Conservation (phyloP, 208 protist genomes). For the Trypanosoma melophagium region DNA sequence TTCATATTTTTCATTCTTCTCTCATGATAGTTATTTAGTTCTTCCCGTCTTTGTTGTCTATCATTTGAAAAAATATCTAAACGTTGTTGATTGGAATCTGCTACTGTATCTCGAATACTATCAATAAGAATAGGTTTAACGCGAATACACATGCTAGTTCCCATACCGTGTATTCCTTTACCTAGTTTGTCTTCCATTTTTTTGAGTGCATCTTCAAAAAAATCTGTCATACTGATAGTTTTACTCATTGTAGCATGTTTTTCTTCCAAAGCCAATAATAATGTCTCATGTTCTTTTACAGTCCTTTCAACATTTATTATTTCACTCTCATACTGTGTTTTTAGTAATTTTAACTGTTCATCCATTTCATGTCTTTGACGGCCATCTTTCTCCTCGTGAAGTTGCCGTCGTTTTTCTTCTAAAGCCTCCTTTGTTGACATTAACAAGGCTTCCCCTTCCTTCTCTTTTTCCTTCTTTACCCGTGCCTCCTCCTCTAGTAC, state of each 20-base stretch:
- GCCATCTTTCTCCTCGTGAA: constrained; percentile 7
- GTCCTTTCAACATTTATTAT: constrained; percentile 9
- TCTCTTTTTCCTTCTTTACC: constrained; percentile 18
- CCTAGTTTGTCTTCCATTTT: constrained; percentile 32
- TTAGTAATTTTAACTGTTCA: not conserved
- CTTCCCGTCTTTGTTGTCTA: constrained; percentile 16
- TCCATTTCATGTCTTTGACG: not conserved
- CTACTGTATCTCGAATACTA: constrained; percentile 38
- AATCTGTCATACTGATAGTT: constrained; percentile 5
- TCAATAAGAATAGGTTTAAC: constrained; percentile 42
- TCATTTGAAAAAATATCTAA: constrained; percentile 43
- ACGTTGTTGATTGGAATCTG: constrained; percentile 37
- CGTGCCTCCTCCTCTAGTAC: constrained; percentile 23
- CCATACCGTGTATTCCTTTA: constrained; percentile 30
- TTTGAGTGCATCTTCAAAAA: constrained; percentile 23
- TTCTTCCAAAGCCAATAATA: constrained; percentile 18
- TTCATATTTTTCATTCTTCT: constrained; percentile 27
- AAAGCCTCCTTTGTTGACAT: constrained; percentile 9
- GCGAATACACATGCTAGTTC: constrained; percentile 31
- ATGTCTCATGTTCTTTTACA: constrained; percentile 16
- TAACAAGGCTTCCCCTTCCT: not conserved
- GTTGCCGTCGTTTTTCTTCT: constrained; percentile 14
- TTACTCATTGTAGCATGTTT: constrained; percentile 30
- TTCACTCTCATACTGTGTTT: constrained; percentile 19
- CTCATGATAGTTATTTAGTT: constrained; percentile 22